Conservation (phyloP, 371 early-diverging fungal genomes). For the Syncephalis plumigaleata region DNA sequence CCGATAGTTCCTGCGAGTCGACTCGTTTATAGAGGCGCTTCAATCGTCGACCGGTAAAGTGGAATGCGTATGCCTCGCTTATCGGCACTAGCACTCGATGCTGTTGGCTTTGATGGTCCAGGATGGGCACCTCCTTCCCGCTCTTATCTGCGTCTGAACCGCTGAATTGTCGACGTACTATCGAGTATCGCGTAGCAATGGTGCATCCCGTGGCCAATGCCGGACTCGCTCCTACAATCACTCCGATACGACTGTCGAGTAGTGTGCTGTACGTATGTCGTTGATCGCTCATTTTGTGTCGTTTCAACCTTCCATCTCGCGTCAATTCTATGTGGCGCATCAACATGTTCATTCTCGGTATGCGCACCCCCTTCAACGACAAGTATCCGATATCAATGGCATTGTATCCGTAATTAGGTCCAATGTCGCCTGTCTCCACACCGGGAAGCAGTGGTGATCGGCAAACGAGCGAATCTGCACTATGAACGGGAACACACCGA, state of each 20-base stretch:
- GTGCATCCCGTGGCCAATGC: slow-evolving; percentile 54
- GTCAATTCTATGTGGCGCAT: slow-evolving; percentile 90
- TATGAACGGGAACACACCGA: slow-evolving; percentile 63
- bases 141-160: slow-evolving; percentile 11
- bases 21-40: too few species aligned
- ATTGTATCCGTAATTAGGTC: slow-evolving; percentile 65
- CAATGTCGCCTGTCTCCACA: slow-evolving; percentile 49
- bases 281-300: slow-evolving; percentile 31
- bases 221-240: slow-evolving; percentile 32
- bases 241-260: slow-evolving; percentile 52
- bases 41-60: slow-evolving; percentile 28
- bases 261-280: slow-evolving; percentile 63
- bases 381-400: slow-evolving; percentile 78
- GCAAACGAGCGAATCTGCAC: slow-evolving; percentile 47
- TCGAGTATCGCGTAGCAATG: slow-evolving; percentile 60
- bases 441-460: slow-evolving; percentile 35
- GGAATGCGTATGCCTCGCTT: slow-evolving; percentile 61
- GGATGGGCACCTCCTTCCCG: slow-evolving; percentile 46
- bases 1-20: too few species aligned
- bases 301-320: slow-evolving; percentile 34
- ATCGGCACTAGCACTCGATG: slow-evolving; percentile 60
- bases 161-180: slow-evolving; percentile 64
- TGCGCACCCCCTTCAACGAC: slow-evolving; percentile 61
- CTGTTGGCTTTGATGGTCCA: slow-evolving; percentile 67
- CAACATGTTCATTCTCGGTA: slow-evolving; percentile 66